Conservation (phyloP, 2,329 filamentous ascomycete species). For the Fusarium pseudoanthophilum region DNA sequence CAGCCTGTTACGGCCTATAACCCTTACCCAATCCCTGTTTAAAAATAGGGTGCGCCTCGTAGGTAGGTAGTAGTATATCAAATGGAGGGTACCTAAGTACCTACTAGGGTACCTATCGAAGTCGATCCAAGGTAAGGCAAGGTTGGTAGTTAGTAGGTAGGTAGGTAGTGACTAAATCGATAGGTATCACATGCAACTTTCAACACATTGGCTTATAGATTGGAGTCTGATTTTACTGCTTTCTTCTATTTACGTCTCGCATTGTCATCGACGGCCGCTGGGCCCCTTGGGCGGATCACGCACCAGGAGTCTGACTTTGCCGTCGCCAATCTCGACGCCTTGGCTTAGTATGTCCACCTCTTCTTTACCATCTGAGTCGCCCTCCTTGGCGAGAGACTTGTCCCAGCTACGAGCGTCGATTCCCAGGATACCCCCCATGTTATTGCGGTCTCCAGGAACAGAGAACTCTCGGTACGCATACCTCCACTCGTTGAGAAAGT, state of each 20-base stretch:
- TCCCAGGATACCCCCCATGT: slow-evolving; percentile 79
- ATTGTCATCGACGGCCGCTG: slow-evolving; percentile 58
- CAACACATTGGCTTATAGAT: slow-evolving; percentile 26
- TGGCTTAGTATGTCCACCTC: slow-evolving; percentile 70
- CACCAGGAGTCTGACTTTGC: slow-evolving; percentile 73
- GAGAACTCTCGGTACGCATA: slow-evolving; percentile 97
- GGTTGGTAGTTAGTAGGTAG: too few relatives aligned
- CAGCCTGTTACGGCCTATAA: too few relatives aligned
- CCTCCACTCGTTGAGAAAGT: slow-evolving; percentile 93
- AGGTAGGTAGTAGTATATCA: neutral
- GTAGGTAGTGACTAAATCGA: neutral
- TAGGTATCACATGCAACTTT: neutral
- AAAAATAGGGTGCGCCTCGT: too few relatives aligned
- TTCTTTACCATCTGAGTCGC: slow-evolving; percentile 54
- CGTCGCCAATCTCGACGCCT: slow-evolving; percentile 74
- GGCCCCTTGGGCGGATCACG: slow-evolving; percentile 69
- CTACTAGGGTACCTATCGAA: neutral
- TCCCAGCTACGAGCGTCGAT: slow-evolving; percentile 76
- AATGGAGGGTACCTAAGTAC: neutral
- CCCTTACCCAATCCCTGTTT: too few relatives aligned
- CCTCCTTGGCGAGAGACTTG: slow-evolving; percentile 65
- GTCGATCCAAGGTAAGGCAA: neutral
- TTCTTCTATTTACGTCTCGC: slow-evolving; percentile 44
- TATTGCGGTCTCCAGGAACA: slow-evolving; percentile 89
- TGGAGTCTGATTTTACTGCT: slow-evolving; percentile 45